These are phyloP conservation scores for Akanthomyces muscarius DNA, from an alignment of 2,329 filamentous ascomycete species.

Conservation along the genomic window DNA sequence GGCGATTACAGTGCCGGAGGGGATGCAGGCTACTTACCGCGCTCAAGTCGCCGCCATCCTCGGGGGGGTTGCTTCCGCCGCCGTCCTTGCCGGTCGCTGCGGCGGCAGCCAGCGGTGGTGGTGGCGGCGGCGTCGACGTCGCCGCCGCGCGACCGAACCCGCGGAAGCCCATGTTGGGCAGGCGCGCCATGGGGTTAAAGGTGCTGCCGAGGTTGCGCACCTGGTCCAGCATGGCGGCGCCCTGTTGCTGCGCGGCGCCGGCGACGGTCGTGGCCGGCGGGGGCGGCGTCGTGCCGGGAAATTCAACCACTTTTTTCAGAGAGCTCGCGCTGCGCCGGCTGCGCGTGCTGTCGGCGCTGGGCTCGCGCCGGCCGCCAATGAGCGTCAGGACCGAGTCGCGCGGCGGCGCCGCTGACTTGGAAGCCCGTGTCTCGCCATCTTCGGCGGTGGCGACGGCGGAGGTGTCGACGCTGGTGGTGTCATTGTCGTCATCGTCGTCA, in stretches of 20 bases:
- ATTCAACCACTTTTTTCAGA: conserved; percentile 53
- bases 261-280: conserved; percentile 20
- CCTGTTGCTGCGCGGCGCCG: conserved; percentile 32
- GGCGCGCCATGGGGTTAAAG: conserved; percentile 76
- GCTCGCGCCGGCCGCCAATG: conserved; percentile 70
- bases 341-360: conserved; percentile 68
- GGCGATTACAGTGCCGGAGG: too few relatives aligned
- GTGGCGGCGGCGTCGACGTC: conserved; percentile 33
- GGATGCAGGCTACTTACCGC: conserved; percentile 39
- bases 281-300: conserved; percentile 33
- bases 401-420: conserved; percentile 39
- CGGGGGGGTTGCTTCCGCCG: conserved; percentile 31
- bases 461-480: conserved; percentile 56
- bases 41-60: conserved; percentile 53
- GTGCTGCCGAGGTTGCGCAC: conserved; percentile 77
- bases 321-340: conserved; percentile 62
- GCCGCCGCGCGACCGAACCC: conserved; percentile 60
- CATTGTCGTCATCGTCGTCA: conserved; percentile 34
- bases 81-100: conserved; percentile 26
- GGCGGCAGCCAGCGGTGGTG: conserved; percentile 12
- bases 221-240: conserved; percentile 68
- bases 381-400: conserved; percentile 63
- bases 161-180: conserved; percentile 69
- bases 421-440: conserved; percentile 22
- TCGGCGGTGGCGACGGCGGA: conserved; percentile 44